Percentiles rank a stretch among this genome's conserved stretches.
Evolutionary conservation across 1,284 basidiomycete genomes (phyloP).

Genomic region (Leucoagaricus sp.): DNA sequence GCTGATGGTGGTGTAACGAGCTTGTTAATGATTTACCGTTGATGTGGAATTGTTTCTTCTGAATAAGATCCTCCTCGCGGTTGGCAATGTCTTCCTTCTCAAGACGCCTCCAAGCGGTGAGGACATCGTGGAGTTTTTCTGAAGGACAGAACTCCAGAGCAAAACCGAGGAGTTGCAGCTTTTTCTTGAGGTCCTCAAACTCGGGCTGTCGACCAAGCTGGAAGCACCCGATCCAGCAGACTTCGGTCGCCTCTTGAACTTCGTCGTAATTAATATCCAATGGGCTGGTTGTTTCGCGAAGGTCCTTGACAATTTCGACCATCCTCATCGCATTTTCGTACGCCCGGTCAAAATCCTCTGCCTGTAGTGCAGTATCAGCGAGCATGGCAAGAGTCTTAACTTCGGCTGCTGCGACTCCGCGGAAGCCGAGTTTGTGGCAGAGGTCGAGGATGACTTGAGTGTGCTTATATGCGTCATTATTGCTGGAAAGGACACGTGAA

Average conservation of each 20-base stretch:
- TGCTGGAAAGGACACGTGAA: slow-evolving; percentile 78
- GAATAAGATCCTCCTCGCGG: slow-evolving; percentile 44
- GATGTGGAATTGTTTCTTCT: slow-evolving; percentile 10
- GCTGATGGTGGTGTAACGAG: slow-evolving; percentile 8
- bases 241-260: slow-evolving; percentile 66
- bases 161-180: slow-evolving; percentile 74
- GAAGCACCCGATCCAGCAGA: slow-evolving; percentile 86
- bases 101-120: slow-evolving; percentile 71
- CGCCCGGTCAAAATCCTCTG: slow-evolving; percentile 76
- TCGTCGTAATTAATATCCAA: slow-evolving; percentile 43
- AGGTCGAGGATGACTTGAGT: slow-evolving; percentile 89
- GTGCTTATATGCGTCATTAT: slow-evolving; percentile 85
- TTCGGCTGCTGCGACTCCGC: slow-evolving; percentile 67
- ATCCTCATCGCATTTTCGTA: slow-evolving; percentile 74
- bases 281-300: slow-evolving; percentile 38
- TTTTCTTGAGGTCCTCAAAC: slow-evolving; percentile 67
- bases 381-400: slow-evolving; percentile 88
- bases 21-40: slow-evolving; percentile 8
- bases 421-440: slow-evolving; percentile 83
- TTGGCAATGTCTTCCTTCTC: slow-evolving; percentile 62
- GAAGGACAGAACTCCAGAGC: slow-evolving; percentile 88
- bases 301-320: slow-evolving; percentile 59
- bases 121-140: slow-evolving; percentile 72
- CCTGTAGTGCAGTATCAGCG: slow-evolving; percentile 78
- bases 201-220: slow-evolving; percentile 82